These are phyloP conservation scores for Agrocybe pediades DNA, from an alignment of 768 basidiomycete genomes.

Conservation along the genomic window DNA sequence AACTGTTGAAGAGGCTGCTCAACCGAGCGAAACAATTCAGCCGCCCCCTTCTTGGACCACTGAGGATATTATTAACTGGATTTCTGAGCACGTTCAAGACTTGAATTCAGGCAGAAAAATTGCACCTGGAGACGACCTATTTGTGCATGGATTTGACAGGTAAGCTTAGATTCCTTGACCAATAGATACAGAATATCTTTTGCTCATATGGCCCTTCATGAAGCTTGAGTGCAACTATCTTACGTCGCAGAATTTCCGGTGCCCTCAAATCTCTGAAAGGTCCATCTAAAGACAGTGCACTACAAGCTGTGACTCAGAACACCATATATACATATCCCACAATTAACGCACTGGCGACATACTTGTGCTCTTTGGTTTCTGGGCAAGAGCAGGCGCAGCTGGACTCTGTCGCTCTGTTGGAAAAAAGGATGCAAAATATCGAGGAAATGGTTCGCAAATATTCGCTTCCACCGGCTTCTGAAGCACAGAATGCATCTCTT, in stretches of 20 bases:
- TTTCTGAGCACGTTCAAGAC: conserved; percentile 14
- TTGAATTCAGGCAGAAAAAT: background rate
- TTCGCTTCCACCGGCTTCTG: conserved; percentile 12
- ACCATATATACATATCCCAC: conserved; percentile 18
- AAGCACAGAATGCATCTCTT: background rate
- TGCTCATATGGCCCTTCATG: background rate
- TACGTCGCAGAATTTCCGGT: conserved; percentile 17
- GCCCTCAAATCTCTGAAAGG: conserved; percentile 9
- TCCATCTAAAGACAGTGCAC: background rate
- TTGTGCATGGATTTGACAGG: conserved; percentile 21
- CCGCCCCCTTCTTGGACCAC: conserved; percentile 11
- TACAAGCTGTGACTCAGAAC: conserved; percentile 4
- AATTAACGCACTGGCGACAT: conserved; percentile 8
- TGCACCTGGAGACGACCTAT: conserved; percentile 7
- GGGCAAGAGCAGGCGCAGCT: too few relatives aligned
- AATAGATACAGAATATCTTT: background rate
- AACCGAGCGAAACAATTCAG: background rate
- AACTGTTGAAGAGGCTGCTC: conserved; percentile 12
- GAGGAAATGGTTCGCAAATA: conserved; percentile 38
- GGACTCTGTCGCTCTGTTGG: too few relatives aligned
- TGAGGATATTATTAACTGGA: conserved; percentile 8
- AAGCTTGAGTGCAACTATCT: conserved; percentile 22
- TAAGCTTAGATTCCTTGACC: background rate
- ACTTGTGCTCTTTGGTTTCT: background rate
- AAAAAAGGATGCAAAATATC: conserved; percentile 18